Conservation (phyloP, 257 asterid species). For the Handroanthus guayacan region DNA sequence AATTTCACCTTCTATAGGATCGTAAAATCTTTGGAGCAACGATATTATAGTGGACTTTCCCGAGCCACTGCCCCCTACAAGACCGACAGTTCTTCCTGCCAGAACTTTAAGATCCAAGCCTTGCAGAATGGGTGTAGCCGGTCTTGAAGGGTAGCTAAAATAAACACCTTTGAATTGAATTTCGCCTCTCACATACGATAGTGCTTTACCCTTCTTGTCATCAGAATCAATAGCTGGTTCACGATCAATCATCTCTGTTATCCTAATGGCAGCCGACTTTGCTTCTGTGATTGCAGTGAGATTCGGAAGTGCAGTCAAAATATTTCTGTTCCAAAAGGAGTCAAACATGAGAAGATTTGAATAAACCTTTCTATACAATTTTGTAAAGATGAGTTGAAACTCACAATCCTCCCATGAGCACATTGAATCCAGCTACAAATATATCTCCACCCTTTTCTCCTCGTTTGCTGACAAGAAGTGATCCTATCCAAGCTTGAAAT, state of each 20-base stretch:
- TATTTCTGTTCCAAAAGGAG: constrained; percentile 49
- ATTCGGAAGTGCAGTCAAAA: constrained; percentile 78
- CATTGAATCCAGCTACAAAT: constrained; percentile 86
- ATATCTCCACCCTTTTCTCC: constrained; percentile 81
- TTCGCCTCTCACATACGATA: constrained; percentile 80
- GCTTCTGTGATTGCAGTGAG: constrained; percentile 84
- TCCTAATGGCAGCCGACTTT: constrained; percentile 70
- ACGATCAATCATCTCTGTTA: constrained; percentile 79
- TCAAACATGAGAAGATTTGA: background rate
- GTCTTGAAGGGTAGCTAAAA: constrained; percentile 81
- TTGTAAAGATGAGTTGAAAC: constrained; percentile 24
- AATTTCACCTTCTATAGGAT: constrained; percentile 78
- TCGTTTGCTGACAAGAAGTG: constrained; percentile 67
- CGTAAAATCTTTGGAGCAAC: constrained; percentile 72
- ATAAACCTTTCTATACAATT: too few relatives aligned
- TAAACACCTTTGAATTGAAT: constrained; percentile 68
- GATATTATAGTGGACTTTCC: constrained; percentile 80
- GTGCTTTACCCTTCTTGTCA: constrained; percentile 80
- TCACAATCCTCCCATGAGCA: constrained; percentile 89
- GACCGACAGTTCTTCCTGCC: constrained; percentile 69
- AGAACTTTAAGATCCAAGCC: constrained; percentile 68
- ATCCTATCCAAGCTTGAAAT: constrained; percentile 83
- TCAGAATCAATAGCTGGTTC: constrained; percentile 66
- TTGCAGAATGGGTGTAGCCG: constrained; percentile 59
- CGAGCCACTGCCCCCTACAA: constrained; percentile 83